phyloP scores from a whole-genome alignment of 2,329 filamentous ascomycete genomes.

The Fusarium foetens region DNA sequence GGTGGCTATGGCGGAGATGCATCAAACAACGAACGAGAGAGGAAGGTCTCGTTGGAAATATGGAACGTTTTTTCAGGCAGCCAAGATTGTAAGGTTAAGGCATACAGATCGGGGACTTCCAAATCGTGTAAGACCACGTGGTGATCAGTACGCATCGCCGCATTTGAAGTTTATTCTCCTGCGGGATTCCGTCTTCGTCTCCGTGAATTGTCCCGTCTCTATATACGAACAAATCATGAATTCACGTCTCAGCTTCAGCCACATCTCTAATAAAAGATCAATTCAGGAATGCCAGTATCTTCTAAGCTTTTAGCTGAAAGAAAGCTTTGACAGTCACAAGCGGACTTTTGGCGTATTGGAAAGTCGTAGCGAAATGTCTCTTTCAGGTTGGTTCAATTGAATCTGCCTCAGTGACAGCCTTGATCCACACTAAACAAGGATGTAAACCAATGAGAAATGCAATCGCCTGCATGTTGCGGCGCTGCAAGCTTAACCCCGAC shows the following conservation, averaged over 20 bases:
- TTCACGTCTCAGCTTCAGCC: not conserved
- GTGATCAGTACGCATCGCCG: not conserved
- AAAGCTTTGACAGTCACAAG: not conserved
- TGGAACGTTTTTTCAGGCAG: not conserved
- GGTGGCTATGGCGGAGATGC: conserved; percentile 7
- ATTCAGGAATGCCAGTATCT: not conserved
- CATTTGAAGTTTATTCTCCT: not conserved
- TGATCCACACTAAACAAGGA: not conserved
- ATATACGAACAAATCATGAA: rapidly evolving
- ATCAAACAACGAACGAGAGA: not conserved
- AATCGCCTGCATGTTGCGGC: not conserved
- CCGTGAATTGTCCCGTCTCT: not conserved
- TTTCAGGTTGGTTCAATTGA: not conserved
- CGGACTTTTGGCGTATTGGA: conserved; percentile 8
- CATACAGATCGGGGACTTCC: conserved; percentile 8
- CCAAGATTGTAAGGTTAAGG: not conserved
- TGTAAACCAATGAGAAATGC: not conserved
- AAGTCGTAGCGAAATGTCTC: not conserved
- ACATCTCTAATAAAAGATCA: not conserved
- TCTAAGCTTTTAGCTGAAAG: not conserved
- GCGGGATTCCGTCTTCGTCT: not conserved
- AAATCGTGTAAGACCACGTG: not conserved
- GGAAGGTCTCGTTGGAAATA: not conserved
- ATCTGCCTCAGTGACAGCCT: conserved; percentile 33
- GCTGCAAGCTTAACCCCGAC: conserved; percentile 25